These are phyloP conservation scores for Lentinula sp. DNA, from an alignment of 768 basidiomycete species.

Conservation along the genomic window DNA sequence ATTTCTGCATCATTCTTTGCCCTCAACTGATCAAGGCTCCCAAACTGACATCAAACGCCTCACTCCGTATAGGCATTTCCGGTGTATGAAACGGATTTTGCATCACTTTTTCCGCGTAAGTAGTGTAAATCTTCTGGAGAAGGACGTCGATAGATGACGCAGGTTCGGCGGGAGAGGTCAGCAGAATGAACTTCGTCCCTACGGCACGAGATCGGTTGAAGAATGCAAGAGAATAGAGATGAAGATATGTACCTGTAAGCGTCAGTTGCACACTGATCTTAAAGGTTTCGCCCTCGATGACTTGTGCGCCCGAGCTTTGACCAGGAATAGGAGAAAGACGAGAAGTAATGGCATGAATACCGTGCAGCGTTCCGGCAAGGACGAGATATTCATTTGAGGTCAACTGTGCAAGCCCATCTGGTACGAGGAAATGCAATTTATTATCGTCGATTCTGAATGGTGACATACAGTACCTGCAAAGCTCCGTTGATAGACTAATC, in stretches of 20 bases:
- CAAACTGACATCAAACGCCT: conserved; percentile 78
- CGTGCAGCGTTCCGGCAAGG: conserved; percentile 93
- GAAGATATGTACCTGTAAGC: conserved; percentile 61
- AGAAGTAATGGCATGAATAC: conserved; percentile 97
- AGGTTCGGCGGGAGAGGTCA: conserved; percentile 75
- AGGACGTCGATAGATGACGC: conserved; percentile 54
- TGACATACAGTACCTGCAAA: conserved; percentile 60
- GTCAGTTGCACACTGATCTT: conserved; percentile 91
- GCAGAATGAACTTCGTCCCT: conserved; percentile 95
- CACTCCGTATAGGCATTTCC: conserved; percentile 97
- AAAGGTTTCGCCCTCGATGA: conserved; percentile 95
- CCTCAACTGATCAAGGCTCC: conserved; percentile 45
- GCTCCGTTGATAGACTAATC: conserved; percentile 88
- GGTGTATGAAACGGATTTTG: conserved; percentile 99
- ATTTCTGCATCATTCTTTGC: neutral
- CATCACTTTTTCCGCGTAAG: conserved; percentile 93
- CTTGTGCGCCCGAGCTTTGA: conserved; percentile 79
- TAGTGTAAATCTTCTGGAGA: conserved; percentile 86
- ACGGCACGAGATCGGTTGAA: neutral
- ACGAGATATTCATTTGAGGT: conserved; percentile 95
- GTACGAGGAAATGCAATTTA: neutral
- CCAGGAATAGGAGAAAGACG: conserved; percentile 75
- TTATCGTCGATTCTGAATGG: neutral
- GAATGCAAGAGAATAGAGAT: neutral
- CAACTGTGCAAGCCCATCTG: conserved; percentile 88